Conservation (phyloP, 768 basidiomycete genomes). For the Lenzites betulinus region DNA sequence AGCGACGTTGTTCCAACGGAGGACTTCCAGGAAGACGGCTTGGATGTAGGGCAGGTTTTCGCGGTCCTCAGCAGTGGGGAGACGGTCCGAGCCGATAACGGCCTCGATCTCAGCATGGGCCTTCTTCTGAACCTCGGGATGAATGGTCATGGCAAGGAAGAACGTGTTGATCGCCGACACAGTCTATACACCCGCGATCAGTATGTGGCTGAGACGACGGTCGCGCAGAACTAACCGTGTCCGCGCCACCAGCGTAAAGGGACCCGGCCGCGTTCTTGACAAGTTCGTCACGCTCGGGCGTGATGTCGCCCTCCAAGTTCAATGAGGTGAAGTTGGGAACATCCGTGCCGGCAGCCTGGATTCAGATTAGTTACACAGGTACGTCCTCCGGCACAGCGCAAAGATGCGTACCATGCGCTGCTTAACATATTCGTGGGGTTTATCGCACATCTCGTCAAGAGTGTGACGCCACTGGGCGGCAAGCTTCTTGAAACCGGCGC, state of each 20-base stretch:
- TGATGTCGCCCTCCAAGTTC: conserved; percentile 52
- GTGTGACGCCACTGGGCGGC: conserved; percentile 22
- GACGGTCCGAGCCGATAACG: conserved; percentile 30
- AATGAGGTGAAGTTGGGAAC: conserved; percentile 57
- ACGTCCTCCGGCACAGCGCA: background rate
- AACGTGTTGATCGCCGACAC: conserved; percentile 33
- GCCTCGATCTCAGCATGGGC: conserved; percentile 36
- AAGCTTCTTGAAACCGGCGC: conserved; percentile 37
- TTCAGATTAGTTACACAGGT: background rate
- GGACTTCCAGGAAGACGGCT: conserved; percentile 29
- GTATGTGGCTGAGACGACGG: background rate
- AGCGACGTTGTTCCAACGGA: conserved; percentile 34
- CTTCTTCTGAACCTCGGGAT: conserved; percentile 32
- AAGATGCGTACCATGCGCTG: conserved; percentile 34
- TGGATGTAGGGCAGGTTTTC: conserved; percentile 29
- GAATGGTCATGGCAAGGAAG: conserved; percentile 35
- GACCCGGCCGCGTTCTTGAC: conserved; percentile 60
- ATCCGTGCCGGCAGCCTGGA: background rate
- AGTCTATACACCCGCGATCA: conserved; percentile 20
- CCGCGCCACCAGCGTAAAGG: conserved; percentile 34
- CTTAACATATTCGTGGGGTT: conserved; percentile 36
- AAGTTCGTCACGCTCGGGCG: conserved; percentile 57
- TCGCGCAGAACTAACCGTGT: conserved; percentile 36
- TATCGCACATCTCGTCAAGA: conserved; percentile 30
- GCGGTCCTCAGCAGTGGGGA: conserved; percentile 31